phyloP scores from a whole-genome alignment of 768 basidiomycete species.

The Boletus sp. region DNA sequence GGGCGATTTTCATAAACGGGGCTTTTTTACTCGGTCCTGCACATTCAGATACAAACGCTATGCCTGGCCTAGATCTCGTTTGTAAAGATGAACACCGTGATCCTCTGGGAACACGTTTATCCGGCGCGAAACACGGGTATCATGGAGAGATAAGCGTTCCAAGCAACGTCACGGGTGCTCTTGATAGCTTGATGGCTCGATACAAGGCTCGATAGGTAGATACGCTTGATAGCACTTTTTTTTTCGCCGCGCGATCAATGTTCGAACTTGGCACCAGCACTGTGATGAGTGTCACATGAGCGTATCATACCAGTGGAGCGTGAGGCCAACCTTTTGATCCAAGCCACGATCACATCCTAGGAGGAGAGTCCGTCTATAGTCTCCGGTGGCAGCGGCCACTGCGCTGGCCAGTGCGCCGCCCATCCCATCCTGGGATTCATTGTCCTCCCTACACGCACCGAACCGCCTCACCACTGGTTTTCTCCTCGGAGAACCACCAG shows the following conservation, averaged over 20 bases:
- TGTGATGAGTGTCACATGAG: neutral
- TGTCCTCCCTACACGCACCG: neutral
- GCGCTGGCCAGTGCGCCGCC: neutral
- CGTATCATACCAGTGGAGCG: neutral
- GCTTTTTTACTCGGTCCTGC: neutral
- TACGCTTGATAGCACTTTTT: neutral
- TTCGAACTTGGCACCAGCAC: neutral
- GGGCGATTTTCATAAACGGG: neutral
- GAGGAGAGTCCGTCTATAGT: neutral
- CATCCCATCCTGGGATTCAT: neutral
- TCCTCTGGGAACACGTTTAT: too few relatives aligned
- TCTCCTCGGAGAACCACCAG: neutral
- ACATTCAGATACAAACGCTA: neutral
- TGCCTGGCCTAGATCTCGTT: neutral
- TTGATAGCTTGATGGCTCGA: too few relatives aligned
- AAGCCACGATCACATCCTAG: neutral
- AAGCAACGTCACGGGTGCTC: neutral
- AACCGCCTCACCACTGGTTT: neutral
- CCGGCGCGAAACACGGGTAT: neutral
- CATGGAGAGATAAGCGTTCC: neutral
- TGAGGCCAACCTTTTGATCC: neutral
- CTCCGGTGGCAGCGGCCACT: neutral
- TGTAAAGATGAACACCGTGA: too few relatives aligned
- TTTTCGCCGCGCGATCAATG: neutral
- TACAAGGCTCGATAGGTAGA: neutral